Evolutionary conservation across 164 flowering plant species (phyloP).

Genomic region (Kingdonia uniflora): DNA sequence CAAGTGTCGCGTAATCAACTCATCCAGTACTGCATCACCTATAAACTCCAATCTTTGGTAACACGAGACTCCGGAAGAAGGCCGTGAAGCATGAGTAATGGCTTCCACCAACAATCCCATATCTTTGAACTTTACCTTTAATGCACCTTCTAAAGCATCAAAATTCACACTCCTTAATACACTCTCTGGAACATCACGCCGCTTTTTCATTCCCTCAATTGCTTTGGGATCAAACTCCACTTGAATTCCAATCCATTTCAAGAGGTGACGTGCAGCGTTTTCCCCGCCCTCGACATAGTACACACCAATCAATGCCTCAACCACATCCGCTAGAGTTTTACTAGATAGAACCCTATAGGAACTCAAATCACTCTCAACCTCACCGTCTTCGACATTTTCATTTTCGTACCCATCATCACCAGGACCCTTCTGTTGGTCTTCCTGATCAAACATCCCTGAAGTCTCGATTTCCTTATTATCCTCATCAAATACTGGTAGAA

Average conservation of each 20-base stretch:
- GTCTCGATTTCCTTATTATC: slow-evolving; percentile 63
- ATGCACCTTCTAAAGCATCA: slow-evolving; percentile 59
- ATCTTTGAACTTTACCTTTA: slow-evolving; percentile 57
- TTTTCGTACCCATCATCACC: slow-evolving; percentile 37
- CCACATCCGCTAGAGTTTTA: slow-evolving; percentile 97
- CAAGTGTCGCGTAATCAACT: slow-evolving; percentile 84
- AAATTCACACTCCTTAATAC: slow-evolving; percentile 68
- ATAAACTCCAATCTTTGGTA: slow-evolving; percentile 93
- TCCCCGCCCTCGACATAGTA: slow-evolving; percentile 97
- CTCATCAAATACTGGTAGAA: slow-evolving; percentile 94
- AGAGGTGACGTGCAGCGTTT: slow-evolving; percentile 78
- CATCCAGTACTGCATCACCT: slow-evolving; percentile 99
- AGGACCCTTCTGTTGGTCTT: slow-evolving; percentile 9
- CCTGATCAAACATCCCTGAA: slow-evolving; percentile 27
- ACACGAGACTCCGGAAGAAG: slow-evolving; percentile 94
- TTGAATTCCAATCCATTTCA: slow-evolving; percentile 93
- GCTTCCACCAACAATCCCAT: slow-evolving; percentile 73
- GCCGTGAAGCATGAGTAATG: slow-evolving; percentile 97
- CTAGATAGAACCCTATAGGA: slow-evolving; percentile 94
- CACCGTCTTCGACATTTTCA: slow-evolving; percentile 88
- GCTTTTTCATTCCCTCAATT: slow-evolving; percentile 22
- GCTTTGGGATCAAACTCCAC: slow-evolving; percentile 69
- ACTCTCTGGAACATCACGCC: slow-evolving; percentile 53
- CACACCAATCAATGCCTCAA: slow-evolving; percentile 93
- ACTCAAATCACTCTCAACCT: slow-evolving; percentile 86